A percentile compares a stretch with the other conserved stretches of the same genome.
Conservation (phyloP, 345 rosid genomes). For the Salix exigua region DNA sequence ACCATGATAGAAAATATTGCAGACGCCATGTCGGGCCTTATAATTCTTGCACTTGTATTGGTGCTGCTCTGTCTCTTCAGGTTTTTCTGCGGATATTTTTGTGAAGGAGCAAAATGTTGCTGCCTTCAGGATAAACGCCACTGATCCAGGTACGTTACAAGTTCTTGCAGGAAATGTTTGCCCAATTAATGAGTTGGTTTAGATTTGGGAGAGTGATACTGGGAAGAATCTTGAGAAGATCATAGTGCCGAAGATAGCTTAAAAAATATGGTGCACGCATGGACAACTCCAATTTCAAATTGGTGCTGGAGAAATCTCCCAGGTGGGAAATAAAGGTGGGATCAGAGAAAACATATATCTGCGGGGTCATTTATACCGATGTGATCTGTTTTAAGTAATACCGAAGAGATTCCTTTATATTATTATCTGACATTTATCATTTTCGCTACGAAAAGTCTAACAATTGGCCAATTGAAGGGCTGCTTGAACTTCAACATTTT, state of each 20-base stretch:
- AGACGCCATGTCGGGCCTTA: background rate
- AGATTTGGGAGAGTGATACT: conserved; percentile 63
- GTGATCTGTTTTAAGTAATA: too few species aligned
- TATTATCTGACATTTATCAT: too few species aligned
- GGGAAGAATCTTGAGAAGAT: conserved; percentile 53
- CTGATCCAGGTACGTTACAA: conserved; percentile 62
- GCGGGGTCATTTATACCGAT: too few species aligned
- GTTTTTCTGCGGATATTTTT: conserved; percentile 48
- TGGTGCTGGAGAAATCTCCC: too few species aligned
- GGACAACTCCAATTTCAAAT: too few species aligned
- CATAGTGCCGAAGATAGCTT: conserved; percentile 52
- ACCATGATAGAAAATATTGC: background rate
- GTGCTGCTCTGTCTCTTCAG: background rate
- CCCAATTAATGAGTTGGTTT: conserved; percentile 63
- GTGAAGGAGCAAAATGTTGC: conserved; percentile 59
- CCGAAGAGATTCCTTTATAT: too few species aligned
- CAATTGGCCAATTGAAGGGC: too few species aligned
- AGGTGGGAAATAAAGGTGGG: too few species aligned
- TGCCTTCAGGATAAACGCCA: conserved; percentile 55
- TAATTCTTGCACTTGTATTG: too few species aligned
- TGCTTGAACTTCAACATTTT: too few species aligned
- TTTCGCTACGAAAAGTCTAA: too few species aligned
- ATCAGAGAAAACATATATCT: too few species aligned
- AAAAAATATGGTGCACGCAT: background rate
- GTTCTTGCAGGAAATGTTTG: conserved; percentile 52